Conservation (phyloP, 352 stramenopile genomes). For the Aphanomyces euteiches region DNA sequence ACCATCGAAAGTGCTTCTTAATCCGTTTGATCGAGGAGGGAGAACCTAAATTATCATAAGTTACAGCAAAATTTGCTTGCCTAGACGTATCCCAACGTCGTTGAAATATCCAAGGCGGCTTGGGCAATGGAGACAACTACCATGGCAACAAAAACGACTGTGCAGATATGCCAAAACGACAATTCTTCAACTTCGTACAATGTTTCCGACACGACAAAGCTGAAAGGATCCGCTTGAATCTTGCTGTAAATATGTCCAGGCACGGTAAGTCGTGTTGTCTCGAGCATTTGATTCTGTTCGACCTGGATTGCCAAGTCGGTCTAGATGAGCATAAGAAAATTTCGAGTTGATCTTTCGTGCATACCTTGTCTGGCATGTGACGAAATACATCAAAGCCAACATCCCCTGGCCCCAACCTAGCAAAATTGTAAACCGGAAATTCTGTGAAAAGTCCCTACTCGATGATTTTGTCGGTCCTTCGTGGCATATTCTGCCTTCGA, state of each 20-base stretch:
- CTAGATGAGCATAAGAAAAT: background rate
- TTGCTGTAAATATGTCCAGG: conserved; percentile 67
- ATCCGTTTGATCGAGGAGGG: too few relatives aligned
- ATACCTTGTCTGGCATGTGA: conserved; percentile 82
- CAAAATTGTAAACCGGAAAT: conserved; percentile 5
- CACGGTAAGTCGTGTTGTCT: conserved; percentile 56
- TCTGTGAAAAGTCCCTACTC: background rate
- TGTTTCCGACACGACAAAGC: conserved; percentile 81
- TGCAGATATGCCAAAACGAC: conserved; percentile 69
- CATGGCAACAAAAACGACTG: conserved; percentile 75
- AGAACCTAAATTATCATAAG: too few relatives aligned
- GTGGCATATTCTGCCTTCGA: conserved; percentile 53
- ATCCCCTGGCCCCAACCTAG: conserved; percentile 56
- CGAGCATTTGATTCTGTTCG: conserved; percentile 40
- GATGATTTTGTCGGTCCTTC: background rate
- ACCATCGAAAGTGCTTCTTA: too few relatives aligned
- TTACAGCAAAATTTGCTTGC: background rate
- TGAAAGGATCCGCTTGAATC: conserved; percentile 83
- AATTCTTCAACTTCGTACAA: conserved; percentile 80
- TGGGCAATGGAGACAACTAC: conserved; percentile 83
- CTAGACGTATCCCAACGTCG: background rate
- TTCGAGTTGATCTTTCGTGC: background rate
- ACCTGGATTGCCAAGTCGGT: conserved; percentile 52
- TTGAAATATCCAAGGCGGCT: background rate
- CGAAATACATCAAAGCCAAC: conserved; percentile 79